phyloP scores from a whole-genome alignment of 1,284 basidiomycete genomes.

The Megacollybia platyphylla region DNA sequence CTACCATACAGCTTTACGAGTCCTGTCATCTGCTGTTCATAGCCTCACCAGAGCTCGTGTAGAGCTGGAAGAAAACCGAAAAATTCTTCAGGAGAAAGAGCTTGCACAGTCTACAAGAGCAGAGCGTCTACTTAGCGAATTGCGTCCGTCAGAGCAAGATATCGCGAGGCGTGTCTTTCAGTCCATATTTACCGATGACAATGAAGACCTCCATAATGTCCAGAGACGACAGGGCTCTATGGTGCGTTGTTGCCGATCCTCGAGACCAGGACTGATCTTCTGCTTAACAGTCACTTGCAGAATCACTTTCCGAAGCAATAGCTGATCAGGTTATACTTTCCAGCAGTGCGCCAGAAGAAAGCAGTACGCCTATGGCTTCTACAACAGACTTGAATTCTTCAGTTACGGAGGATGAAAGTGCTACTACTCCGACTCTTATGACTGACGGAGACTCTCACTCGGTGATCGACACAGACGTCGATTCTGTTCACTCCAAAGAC shows the following conservation, averaged over 20 bases:
- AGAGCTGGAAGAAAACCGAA: slow-evolving; percentile 50
- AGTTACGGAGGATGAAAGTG: neutral
- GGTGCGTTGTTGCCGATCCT: slow-evolving; percentile 17
- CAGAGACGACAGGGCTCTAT: slow-evolving; percentile 41
- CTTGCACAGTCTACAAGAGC: slow-evolving; percentile 31
- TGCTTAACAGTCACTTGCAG: slow-evolving; percentile 42
- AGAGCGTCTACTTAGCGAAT: slow-evolving; percentile 37
- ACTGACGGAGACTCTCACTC: neutral
- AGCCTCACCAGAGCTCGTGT: slow-evolving; percentile 39
- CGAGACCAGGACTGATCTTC: slow-evolving; percentile 2
- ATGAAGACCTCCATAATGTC: slow-evolving; percentile 37
- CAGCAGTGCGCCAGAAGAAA: slow-evolving; percentile 21
- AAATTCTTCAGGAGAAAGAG: slow-evolving; percentile 44
- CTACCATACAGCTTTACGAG: slow-evolving; percentile 54
- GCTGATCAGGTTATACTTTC: slow-evolving; percentile 40
- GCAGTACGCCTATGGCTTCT: slow-evolving; percentile 4
- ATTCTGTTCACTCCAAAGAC: neutral
- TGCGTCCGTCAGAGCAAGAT: slow-evolving; percentile 50
- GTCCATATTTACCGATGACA: slow-evolving; percentile 52
- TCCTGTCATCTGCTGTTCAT: slow-evolving; percentile 52
- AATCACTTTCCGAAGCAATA: slow-evolving; percentile 61
- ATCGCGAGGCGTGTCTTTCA: slow-evolving; percentile 53
- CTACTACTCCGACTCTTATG: slow-evolving; percentile 7
- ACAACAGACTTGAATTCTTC: neutral
- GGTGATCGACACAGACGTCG: neutral